Percentiles rank a stretch among this genome's conserved stretches.
phyloP scores from a whole-genome alignment of 495 filamentous ascomycete genomes.

The Penicillium samsonianum region DNA sequence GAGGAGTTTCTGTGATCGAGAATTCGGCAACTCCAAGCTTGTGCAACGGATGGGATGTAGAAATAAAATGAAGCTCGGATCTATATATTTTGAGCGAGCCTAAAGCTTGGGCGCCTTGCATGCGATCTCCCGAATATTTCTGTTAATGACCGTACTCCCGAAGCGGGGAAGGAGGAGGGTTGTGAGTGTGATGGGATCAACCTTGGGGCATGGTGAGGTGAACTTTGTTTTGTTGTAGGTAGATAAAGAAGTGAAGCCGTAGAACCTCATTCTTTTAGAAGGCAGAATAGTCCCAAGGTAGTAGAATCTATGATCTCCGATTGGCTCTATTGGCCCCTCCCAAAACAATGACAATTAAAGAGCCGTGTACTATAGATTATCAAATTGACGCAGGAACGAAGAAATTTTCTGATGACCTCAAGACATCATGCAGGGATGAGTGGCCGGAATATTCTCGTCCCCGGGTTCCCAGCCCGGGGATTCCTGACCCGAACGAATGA shows the following conservation, averaged over 20 bases:
- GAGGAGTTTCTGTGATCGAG: no score
- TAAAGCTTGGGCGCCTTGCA: neutral
- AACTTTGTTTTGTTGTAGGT: neutral
- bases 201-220: neutral
- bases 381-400: neutral
- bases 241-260: neutral
- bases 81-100: no score
- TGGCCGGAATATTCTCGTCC: neutral
- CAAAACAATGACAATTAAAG: neutral
- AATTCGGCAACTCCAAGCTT: no score
- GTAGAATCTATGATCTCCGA: neutral
- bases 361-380: neutral
- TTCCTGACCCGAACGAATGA: neutral
- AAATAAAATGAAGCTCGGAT: no score
- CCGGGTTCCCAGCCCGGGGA: neutral
- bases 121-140: neutral
- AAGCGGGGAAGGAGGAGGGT: neutral
- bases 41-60: no score
- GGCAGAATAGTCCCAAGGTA: neutral
- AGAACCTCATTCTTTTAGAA: neutral
- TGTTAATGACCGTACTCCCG: neutral
- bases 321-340: neutral
- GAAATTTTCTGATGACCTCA: neutral
- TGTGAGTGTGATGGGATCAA: neutral
- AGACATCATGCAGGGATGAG: neutral